Evolutionary conservation across 2,329 filamentous ascomycete genomes (phyloP), one percentile per base, ranked within the genome.

Genomic region (Claviceps africana): DNA sequence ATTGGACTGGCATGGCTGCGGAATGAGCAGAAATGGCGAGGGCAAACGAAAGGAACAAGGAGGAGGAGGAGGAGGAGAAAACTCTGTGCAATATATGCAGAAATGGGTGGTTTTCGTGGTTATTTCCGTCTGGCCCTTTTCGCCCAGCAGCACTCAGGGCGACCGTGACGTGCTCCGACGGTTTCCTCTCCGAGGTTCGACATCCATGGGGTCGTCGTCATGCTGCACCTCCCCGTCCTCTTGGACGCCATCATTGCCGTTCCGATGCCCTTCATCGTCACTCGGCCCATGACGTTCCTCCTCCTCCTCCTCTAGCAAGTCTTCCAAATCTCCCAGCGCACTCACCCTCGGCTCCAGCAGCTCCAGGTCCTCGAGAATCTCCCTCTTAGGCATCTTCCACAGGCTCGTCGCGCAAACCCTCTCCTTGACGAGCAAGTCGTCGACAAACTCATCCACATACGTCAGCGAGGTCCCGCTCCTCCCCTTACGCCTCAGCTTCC

Each of bases 361-460:
- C 58, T 95, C 93, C 65, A 95, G 64, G 65, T 98, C 93, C 70
- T 98, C 93, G 57, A 98, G 65, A 50, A 87, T 77, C 57, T 86
- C 82, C 59, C 93, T 76, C 54, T 82, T 82, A 3, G 90, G 87
- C 75, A 98, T 78, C 71, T 95, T 95, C 82, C 88, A 94, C 59
- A 98, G 65, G 63, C 84, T 94, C 3, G 93, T 97, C 39, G 83
- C 91, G 64, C 91, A 97, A 0, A 96, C 84, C 50, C 93, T 78
- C 53, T 94, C 88, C 69, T 95, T 95, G 0, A 80, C 85, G 56
- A 98, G 72, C 58, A 98, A 70, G 56, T 96, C 89, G 66, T 98
- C 93, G 52, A 97, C 81, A 65, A 98, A 97, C 60, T 91, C 84
- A 67, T 98, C 93, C 68, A 98, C 75, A 62, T 79, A 85, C 2